phyloP scores from a whole-genome alignment of 1,284 basidiomycete genomes.

The Apiotrichum mycotoxinovorans region DNA sequence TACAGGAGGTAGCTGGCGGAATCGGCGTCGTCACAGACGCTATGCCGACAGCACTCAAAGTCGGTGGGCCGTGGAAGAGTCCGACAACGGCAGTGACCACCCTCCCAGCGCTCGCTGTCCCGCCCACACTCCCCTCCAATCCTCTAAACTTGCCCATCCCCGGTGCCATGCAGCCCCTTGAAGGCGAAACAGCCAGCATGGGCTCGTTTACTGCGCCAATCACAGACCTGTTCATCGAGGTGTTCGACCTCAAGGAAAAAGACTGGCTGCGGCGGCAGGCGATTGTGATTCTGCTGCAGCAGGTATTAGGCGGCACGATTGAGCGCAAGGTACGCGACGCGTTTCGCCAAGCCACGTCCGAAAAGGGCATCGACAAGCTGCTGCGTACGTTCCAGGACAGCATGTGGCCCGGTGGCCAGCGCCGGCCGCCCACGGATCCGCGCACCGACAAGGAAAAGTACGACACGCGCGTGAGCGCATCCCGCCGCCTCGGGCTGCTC shows the following conservation, averaged over 20 bases:
- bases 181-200: constrained; percentile 72
- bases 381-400: constrained; percentile 65
- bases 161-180: constrained; percentile 58
- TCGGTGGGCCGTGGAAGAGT: neutral
- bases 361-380: constrained; percentile 64
- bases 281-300: constrained; percentile 91
- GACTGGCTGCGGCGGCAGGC: constrained; percentile 96
- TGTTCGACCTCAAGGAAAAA: constrained; percentile 91
- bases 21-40: constrained; percentile 74
- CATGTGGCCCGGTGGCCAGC: constrained; percentile 77
- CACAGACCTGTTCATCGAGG: constrained; percentile 83
- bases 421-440: constrained; percentile 60
- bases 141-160: neutral
- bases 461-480: constrained; percentile 75
- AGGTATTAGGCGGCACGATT: constrained; percentile 89
- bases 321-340: constrained; percentile 81
- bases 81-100: neutral
- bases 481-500: constrained; percentile 69
- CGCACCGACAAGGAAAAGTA: constrained; percentile 74
- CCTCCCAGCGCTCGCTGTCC: neutral
- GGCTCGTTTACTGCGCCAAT: constrained; percentile 88
- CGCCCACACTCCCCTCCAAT: neutral
- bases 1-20: constrained; percentile 75
- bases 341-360: constrained; percentile 59
- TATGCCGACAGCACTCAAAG: constrained; percentile 57